Base-by-base conservation (phyloP, 1,284 basidiomycete species). In the Puccinia polysora region DNA sequence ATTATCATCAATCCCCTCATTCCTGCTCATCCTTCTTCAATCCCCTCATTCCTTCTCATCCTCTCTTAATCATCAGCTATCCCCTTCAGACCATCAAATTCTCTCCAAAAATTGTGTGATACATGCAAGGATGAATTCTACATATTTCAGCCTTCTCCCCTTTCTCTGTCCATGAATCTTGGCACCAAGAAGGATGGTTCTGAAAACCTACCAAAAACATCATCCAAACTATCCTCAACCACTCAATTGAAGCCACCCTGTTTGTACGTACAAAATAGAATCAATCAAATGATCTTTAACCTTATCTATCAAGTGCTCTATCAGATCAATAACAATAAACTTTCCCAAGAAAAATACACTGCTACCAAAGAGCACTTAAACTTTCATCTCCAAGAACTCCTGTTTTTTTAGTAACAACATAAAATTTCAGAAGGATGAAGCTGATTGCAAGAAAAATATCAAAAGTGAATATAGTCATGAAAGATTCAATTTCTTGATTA, bases 261-360 rank as follows among this genome's bases (percentile, higher is more conserved):
- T 74, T 86, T 89, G 60, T 85, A 86, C 38, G 83, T 84, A 75
- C 87, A 90, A 80, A 87, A 89, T 63, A 90, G 90, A 0, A 92
- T 95, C 81, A 93, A 97, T 79, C 88, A 88, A 77, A 97, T 97
- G 92, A 82, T 97, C 45, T 82, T 91, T 15, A 85, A 87, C 63
- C 83, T 97, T 20, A 83, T 98, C 65, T 82, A 85, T 64, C 86
- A 89, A 80, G 87, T 97, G 36, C 86, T 85, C 75, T 85, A 88
- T 68, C 85, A 86, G 62, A 84, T 87, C 60, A 74, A 75, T 62
- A 86, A 85, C 80, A 80, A 30, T 75, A 69, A 69, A n/a, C 56
- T 59, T 28, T 45, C 56, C 18, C n/a, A n/a, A 12, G 45, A 74
- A 53, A 74, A 76, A 28, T 70, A 73, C 47, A 43, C 73, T 15